These are phyloP conservation scores for Herpotrichia juniperi DNA, from an alignment of 2,329 filamentous ascomycete species.

Conservation along the genomic window DNA sequence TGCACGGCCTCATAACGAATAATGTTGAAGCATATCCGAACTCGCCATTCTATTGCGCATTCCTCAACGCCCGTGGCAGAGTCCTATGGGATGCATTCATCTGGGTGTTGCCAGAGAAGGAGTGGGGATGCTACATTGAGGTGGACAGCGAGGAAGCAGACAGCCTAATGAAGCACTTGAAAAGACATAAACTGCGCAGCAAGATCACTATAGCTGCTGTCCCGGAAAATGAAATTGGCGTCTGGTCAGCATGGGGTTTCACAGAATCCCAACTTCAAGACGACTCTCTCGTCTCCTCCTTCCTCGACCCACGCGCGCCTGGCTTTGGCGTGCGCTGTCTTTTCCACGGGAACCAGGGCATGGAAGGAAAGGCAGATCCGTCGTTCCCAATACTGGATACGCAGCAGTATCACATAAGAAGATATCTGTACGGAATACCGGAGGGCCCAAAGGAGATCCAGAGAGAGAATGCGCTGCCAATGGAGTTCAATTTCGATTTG, in stretches of 20 bases:
- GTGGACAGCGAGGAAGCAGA: conserved; percentile 73
- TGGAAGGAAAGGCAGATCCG: conserved; percentile 20
- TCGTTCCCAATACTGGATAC: conserved; percentile 41
- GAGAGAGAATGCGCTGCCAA: conserved; percentile 74
- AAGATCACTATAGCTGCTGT: conserved; percentile 72
- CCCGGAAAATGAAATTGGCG: conserved; percentile 67
- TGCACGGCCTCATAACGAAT: conserved; percentile 86
- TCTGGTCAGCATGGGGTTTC: conserved; percentile 76
- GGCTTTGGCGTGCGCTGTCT: conserved; percentile 16
- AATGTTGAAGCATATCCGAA: conserved; percentile 61
- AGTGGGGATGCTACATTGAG: conserved; percentile 74
- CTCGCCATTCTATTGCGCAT: conserved; percentile 70
- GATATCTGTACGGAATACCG: conserved; percentile 80
- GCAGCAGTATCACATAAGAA: conserved; percentile 71
- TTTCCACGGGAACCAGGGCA: conserved; percentile 6
- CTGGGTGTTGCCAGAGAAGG: conserved; percentile 57
- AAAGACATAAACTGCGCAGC: conserved; percentile 82
- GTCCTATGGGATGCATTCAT: conserved; percentile 90
- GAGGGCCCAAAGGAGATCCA: conserved; percentile 85
- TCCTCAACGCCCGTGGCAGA: conserved; percentile 81
- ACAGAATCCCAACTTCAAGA: conserved; percentile 3
- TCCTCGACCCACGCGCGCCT: conserved; percentile 30
- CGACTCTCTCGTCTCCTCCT: conserved; percentile 10
- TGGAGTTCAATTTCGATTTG: conserved; percentile 88
- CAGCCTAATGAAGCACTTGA: conserved; percentile 72